phyloP scores from a whole-genome alignment of 208 protist species.

The Trypanosoma theileri region DNA sequence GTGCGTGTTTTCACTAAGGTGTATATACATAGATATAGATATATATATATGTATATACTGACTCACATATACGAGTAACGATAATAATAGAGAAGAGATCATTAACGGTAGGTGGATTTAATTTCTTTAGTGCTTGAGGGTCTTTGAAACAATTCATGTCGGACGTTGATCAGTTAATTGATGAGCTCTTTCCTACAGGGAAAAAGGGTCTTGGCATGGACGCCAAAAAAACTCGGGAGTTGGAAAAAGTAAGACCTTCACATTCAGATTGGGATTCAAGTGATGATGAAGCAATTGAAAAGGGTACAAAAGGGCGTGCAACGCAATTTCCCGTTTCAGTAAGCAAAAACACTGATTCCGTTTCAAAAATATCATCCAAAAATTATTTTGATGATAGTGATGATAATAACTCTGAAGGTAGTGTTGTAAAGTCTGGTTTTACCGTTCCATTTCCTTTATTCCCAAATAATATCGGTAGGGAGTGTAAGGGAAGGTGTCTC shows the following conservation, averaged over 20 bases:
- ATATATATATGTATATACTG: too few relatives aligned
- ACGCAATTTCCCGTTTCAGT: neutral
- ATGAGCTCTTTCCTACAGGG: conserved; percentile 68
- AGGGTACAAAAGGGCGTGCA: neutral
- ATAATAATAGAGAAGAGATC: neutral
- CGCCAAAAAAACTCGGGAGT: neutral
- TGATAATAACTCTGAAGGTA: conserved; percentile 18
- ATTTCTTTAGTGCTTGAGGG: too few relatives aligned
- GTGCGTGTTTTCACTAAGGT: too few relatives aligned
- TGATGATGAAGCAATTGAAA: conserved; percentile 7
- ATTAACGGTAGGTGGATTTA: neutral
- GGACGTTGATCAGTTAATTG: conserved; percentile 68
- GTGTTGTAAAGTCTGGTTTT: conserved; percentile 14
- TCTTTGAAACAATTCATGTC: conserved; percentile 25
- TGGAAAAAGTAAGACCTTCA: conserved; percentile 12
- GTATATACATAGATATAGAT: too few relatives aligned
- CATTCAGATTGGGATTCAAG: conserved; percentile 24
- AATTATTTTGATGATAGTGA: conserved; percentile 65
- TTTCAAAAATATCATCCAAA: neutral
- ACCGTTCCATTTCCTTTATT: conserved; percentile 68
- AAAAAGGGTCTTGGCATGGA: neutral
- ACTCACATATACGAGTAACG: too few relatives aligned
- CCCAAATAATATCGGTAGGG: conserved; percentile 20
- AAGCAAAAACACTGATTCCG: neutral
- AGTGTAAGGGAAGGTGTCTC: conserved; percentile 55